phyloP scores from a whole-genome alignment of 345 rosid genomes.

The Trapa incisa region DNA sequence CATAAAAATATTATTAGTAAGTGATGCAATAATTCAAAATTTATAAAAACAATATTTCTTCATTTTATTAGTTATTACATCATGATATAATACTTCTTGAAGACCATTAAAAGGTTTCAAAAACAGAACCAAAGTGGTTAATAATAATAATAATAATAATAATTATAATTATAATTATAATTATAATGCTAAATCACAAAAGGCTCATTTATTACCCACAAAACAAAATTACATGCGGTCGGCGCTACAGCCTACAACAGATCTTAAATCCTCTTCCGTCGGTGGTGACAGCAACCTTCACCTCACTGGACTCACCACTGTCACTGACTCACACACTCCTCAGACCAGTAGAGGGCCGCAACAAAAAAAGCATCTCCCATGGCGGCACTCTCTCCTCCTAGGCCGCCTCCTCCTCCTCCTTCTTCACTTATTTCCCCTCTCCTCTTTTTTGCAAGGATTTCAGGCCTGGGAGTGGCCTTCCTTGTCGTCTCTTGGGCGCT shows the following conservation, averaged over 20 bases:
- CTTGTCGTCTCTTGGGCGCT: slow-evolving; percentile 64
- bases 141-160: too few relatives aligned
- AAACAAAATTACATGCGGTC: neutral
- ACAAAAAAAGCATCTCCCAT: neutral
- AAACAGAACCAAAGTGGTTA: too few relatives aligned
- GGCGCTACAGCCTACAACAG: neutral
- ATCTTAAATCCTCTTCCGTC: neutral
- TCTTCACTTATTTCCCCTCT: slow-evolving; percentile 28
- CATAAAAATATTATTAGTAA: too few relatives aligned
- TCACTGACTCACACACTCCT: neutral
- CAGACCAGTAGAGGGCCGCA: neutral
- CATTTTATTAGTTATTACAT: too few relatives aligned
- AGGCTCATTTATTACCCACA: neutral
- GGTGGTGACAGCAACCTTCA: neutral
- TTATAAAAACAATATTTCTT: too few relatives aligned
- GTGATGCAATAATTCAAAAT: too few relatives aligned
- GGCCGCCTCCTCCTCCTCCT: slow-evolving; percentile 1
- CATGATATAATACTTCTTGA: too few relatives aligned
- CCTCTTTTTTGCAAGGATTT: slow-evolving; percentile 56
- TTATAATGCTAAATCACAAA: too few relatives aligned
- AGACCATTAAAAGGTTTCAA: too few relatives aligned
- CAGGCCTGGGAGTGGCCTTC: slow-evolving; percentile 41
- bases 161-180: too few relatives aligned
- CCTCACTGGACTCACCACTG: neutral
- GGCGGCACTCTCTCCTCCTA: slow-evolving; percentile 8